phyloP scores from a whole-genome alignment of 352 stramenopile genomes.

The Phytophthora pisi region DNA sequence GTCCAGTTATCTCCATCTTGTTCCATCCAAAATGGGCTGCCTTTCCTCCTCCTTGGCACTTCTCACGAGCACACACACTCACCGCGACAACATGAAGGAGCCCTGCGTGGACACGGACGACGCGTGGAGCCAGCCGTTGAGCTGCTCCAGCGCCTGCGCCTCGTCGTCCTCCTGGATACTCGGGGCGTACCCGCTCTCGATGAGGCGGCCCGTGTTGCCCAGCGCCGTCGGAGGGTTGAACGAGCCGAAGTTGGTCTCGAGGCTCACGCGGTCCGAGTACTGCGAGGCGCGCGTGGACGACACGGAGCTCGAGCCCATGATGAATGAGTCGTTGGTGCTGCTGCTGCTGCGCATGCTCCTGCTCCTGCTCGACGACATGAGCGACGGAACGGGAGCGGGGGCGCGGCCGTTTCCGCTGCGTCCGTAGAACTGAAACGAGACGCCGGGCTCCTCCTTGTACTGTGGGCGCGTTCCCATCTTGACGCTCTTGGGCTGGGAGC shows the following conservation, averaged over 20 bases:
- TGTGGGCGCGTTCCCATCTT: constrained; percentile 22
- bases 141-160: constrained; percentile 58
- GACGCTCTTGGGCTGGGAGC: constrained; percentile 22
- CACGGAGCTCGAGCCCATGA: constrained; percentile 51
- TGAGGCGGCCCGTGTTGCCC: constrained; percentile 34
- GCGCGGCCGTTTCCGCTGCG: constrained; percentile 37
- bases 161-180: constrained; percentile 78
- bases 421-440: constrained; percentile 75
- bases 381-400: constrained; percentile 8
- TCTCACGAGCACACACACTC: constrained; percentile 19
- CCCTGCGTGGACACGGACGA: constrained; percentile 69
- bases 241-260: constrained; percentile 79
- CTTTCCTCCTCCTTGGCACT: constrained; percentile 9
- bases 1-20: constrained; percentile 28
- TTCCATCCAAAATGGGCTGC: constrained; percentile 36
- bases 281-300: constrained; percentile 53
- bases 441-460: constrained; percentile 41
- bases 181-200: constrained; percentile 54
- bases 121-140: constrained; percentile 68
- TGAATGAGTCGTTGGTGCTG: constrained; percentile 61
- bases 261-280: constrained; percentile 67
- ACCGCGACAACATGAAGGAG: constrained; percentile 51
- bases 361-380: constrained; percentile 30
- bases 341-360: constrained; percentile 38
- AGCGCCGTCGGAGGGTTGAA: constrained; percentile 54